Evolutionary conservation across 768 basidiomycete genomes (phyloP).

Genomic region (Russula griseocarnosa): DNA sequence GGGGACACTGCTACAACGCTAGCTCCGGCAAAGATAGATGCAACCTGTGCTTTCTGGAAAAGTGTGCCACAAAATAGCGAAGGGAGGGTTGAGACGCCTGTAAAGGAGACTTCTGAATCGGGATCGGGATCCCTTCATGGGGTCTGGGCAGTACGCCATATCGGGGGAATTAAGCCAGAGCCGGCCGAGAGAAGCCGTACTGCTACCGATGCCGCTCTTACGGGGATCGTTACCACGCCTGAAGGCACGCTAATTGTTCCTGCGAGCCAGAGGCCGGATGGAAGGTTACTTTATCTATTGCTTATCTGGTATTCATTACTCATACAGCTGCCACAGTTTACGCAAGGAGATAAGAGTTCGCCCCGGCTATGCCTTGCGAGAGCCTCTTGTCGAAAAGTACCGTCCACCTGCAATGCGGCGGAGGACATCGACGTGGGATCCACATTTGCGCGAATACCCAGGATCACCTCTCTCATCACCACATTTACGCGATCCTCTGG

Average conservation of each 20-base stretch:
- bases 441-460: not conserved
- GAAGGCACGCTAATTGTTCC: slow-evolving; percentile 14
- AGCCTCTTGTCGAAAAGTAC: slow-evolving; percentile 15
- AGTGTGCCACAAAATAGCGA: not conserved
- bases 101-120: not conserved
- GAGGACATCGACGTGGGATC: slow-evolving; percentile 19
- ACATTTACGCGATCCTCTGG: not conserved
- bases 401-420: slow-evolving; percentile 17
- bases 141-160: not conserved
- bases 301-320: not conserved
- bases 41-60: slow-evolving; percentile 9
- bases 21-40: slow-evolving; percentile 2
- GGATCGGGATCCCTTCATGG: not conserved
- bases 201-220: not conserved
- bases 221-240: slow-evolving; percentile 12
- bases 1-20: slow-evolving; percentile 2
- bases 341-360: slow-evolving; percentile 20
- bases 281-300: not conserved
- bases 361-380: slow-evolving; percentile 3
- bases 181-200: not conserved
- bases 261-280: slow-evolving; percentile 21
- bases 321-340: not conserved
- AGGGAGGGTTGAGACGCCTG: not conserved
- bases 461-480: not conserved
- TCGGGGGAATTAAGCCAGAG: not conserved